These are phyloP conservation scores for Syncephalastrum sp. DNA, from an alignment of 371 early-diverging fungal genomes.

Conservation along the genomic window DNA sequence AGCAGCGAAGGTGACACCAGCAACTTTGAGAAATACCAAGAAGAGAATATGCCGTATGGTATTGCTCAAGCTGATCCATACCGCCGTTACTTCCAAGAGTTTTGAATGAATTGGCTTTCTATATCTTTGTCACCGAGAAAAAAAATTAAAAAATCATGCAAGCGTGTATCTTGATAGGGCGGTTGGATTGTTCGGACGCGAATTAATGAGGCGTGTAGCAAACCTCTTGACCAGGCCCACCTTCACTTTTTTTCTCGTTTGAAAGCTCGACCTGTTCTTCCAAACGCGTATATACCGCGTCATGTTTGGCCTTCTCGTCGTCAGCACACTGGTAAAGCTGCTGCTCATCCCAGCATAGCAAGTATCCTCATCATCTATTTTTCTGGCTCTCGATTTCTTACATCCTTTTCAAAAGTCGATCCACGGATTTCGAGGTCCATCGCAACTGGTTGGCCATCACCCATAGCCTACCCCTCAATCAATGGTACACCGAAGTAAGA, in stretches of 20 bases:
- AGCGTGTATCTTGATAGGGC: too few species aligned
- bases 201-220: too few species aligned
- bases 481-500: conserved; percentile 90
- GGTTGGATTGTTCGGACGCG: too few species aligned
- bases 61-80: conserved; percentile 24
- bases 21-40: conserved; percentile 92
- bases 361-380: conserved; percentile 17
- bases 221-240: too few species aligned
- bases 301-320: conserved; percentile 40
- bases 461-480: conserved; percentile 68
- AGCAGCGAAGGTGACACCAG: conserved; percentile 85
- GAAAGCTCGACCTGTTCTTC: too few species aligned
- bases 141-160: too few species aligned
- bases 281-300: not conserved
- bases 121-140: too few species aligned
- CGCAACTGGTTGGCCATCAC: conserved; percentile 98
- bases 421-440: conserved; percentile 99
- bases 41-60: conserved; percentile 64
- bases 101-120: conserved; percentile 10
- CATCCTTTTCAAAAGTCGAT: conserved; percentile 57
- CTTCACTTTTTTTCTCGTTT: too few species aligned
- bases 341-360: conserved; percentile 77
- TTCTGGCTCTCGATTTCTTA: not conserved
- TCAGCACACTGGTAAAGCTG: conserved; percentile 65
- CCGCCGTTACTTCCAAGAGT: conserved; percentile 28